phyloP scores from a whole-genome alignment of 1,139 yeast genomes.

The Yamadazyma siamensis region DNA sequence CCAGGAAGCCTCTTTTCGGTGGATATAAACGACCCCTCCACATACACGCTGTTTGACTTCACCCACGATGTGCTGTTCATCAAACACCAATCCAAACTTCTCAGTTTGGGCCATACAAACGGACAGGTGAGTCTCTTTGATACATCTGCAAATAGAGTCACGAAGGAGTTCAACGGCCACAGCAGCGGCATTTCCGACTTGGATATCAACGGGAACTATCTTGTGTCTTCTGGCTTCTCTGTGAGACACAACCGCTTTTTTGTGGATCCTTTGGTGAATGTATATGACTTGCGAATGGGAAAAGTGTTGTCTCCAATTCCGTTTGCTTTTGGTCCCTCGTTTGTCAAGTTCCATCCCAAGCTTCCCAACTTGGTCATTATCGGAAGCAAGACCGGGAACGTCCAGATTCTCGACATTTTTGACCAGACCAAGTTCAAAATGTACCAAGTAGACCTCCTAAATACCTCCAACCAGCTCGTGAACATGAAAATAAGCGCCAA shows the following conservation, averaged over 20 bases:
- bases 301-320: constrained; percentile 77
- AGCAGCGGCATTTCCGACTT: constrained; percentile 73
- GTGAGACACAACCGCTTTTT: constrained; percentile 39
- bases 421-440: constrained; percentile 67
- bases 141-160: constrained; percentile 50
- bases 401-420: constrained; percentile 80
- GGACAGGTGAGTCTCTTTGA: constrained; percentile 82
- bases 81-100: constrained; percentile 32
- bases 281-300: constrained; percentile 76
- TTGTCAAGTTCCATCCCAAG: constrained; percentile 82
- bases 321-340: constrained; percentile 87
- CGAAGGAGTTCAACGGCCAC: constrained; percentile 68
- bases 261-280: constrained; percentile 77
- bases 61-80: constrained; percentile 33
- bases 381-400: constrained; percentile 73
- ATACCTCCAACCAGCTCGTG: constrained; percentile 34
- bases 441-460: constrained; percentile 56
- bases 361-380: constrained; percentile 75
- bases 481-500: constrained; percentile 68
- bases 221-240: constrained; percentile 83
- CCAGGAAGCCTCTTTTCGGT: constrained; percentile 46
- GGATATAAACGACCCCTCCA: constrained; percentile 56
- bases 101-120: constrained; percentile 62
- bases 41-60: constrained; percentile 20
- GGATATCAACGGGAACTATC: constrained; percentile 70